A percentile compares a stretch with the other conserved stretches of the same genome.
Conservation (phyloP, 768 basidiomycete species). For the Pholiota conissans region DNA sequence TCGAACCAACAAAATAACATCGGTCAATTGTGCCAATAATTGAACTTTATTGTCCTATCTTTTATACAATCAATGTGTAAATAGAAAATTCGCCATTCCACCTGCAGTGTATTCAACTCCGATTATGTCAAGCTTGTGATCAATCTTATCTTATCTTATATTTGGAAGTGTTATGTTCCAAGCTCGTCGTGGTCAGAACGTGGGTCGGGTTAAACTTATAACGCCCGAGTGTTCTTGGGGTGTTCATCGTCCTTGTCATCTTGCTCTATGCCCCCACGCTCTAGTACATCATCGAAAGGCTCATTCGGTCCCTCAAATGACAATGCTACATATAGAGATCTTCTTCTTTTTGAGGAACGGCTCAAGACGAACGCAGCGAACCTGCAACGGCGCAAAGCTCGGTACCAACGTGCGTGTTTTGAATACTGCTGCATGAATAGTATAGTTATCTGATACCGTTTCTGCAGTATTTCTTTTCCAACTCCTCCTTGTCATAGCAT, state of each 20-base stretch:
- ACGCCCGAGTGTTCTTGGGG: too few species aligned
- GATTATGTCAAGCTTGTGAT: too few species aligned
- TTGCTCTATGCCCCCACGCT: constrained; percentile 32
- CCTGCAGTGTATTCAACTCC: too few species aligned
- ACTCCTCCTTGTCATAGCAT: constrained; percentile 63
- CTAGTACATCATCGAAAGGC: constrained; percentile 35
- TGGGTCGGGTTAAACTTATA: too few species aligned
- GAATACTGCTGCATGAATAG: constrained; percentile 11
- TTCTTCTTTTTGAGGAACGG: constrained; percentile 94
- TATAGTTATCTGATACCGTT: constrained; percentile 8
- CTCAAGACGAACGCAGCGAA: constrained; percentile 90
- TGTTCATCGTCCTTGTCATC: background rate
- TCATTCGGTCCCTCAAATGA: constrained; percentile 64
- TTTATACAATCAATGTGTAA: too few species aligned
- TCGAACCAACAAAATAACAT: too few species aligned
- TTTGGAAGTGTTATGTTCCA: background rate
- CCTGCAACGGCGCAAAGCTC: constrained; percentile 73
- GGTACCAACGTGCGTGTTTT: constrained; percentile 71
- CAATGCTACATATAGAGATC: constrained; percentile 78
- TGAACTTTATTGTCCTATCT: too few species aligned
- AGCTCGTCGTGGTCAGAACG: background rate
- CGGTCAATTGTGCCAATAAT: too few species aligned
- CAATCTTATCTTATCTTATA: constrained; percentile 5
- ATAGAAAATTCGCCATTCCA: too few species aligned
- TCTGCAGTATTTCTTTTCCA: constrained; percentile 73